Percentiles rank a stretch among this genome's conserved stretches.
phyloP scores from a whole-genome alignment of 345 rosid genomes.

The Gossypioides kirkii region DNA sequence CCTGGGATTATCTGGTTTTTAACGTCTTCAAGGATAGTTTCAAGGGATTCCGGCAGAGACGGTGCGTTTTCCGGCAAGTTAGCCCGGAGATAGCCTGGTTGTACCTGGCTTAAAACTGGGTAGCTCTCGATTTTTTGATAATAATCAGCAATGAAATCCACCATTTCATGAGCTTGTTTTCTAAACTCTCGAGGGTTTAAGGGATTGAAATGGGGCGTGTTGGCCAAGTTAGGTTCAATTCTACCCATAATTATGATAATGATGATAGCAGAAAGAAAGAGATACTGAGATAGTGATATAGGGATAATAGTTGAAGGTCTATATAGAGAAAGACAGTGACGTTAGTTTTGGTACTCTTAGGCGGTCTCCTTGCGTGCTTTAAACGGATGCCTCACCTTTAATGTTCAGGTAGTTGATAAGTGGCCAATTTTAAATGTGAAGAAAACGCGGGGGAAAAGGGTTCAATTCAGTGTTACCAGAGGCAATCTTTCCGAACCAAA shows the following conservation, averaged over 20 bases:
- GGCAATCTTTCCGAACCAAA: no score
- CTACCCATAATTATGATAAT: not conserved
- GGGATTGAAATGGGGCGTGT: constrained; percentile 1
- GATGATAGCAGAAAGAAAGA: not conserved
- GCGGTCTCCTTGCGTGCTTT: not conserved
- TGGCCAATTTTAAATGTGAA: not conserved
- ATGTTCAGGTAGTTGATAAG: not conserved
- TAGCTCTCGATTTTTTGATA: not conserved
- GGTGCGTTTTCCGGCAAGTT: not conserved
- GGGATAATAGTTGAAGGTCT: not conserved
- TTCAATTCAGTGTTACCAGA: no score
- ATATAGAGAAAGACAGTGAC: no score
- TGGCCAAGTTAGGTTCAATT: not conserved
- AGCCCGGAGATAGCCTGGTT: not conserved
- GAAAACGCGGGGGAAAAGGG: not conserved
- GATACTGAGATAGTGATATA: not conserved
- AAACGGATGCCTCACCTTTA: not conserved
- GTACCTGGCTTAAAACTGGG: not conserved
- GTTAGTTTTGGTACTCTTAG: not conserved
- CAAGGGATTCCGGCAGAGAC: not conserved
- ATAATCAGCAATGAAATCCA: constrained; percentile 41
- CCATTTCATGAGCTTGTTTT: constrained; percentile 28
- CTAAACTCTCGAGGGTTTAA: not conserved
- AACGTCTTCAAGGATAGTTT: not conserved
- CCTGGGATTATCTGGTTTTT: not conserved